Evolutionary conservation across 2,329 filamentous ascomycete genomes (phyloP).

Genomic region (Pseudopithomyces maydicus): DNA sequence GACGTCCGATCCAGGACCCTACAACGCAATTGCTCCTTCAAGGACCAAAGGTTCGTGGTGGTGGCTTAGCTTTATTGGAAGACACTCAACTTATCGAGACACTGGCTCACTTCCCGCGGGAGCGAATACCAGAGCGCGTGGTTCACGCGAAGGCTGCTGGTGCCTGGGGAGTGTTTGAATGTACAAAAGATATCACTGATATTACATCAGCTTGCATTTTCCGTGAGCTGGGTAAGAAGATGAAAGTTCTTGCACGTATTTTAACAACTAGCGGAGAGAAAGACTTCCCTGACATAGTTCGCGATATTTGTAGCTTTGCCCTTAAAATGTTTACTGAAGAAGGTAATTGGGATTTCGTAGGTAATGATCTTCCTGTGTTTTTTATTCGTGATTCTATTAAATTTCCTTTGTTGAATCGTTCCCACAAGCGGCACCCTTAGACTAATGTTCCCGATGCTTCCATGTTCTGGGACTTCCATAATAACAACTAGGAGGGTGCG

Average conservation of each 20-base stretch:
- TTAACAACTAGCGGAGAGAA: conserved; percentile 54
- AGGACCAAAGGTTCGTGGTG: conserved; percentile 18
- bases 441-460: conserved; percentile 43
- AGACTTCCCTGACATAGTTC: conserved; percentile 54
- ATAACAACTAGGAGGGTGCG: conserved; percentile 54
- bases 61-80: conserved; percentile 55
- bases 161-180: conserved; percentile 64
- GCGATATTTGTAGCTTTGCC: conserved; percentile 57
- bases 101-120: conserved; percentile 65
- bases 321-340: conserved; percentile 60
- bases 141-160: conserved; percentile 66
- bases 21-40: conserved; percentile 30
- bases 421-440: conserved; percentile 39
- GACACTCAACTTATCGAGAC: conserved; percentile 68
- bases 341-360: conserved; percentile 58
- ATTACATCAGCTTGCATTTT: conserved; percentile 62
- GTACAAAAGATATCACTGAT: conserved; percentile 63
- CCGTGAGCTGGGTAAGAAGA: conserved; percentile 61
- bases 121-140: conserved; percentile 64
- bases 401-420: conserved; percentile 48
- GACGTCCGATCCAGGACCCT: conserved; percentile 25
- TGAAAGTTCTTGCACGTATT: conserved; percentile 53
- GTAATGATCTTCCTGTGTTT: conserved; percentile 51
- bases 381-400: conserved; percentile 52
- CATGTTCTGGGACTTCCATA: conserved; percentile 50